These are phyloP conservation scores for Yamadazyma oceani DNA, from an alignment of 1,139 yeast species.

Conservation along the genomic window DNA sequence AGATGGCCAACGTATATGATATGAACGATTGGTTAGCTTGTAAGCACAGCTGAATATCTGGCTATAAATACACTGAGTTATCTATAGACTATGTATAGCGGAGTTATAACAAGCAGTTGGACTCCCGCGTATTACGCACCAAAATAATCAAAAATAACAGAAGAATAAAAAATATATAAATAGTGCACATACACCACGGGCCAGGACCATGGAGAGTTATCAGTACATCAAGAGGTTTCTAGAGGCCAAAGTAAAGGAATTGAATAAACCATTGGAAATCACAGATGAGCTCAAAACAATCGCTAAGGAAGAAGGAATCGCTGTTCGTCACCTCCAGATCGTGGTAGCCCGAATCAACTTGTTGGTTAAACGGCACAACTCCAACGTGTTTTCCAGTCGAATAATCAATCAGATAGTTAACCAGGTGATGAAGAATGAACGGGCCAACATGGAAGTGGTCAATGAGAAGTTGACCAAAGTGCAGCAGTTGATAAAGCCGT, in stretches of 20 bases:
- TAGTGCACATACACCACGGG: no score
- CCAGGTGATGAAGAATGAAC: conserved; percentile 37
- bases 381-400: conserved; percentile 28
- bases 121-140: no score
- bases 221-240: conserved; percentile 32
- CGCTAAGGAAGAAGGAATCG: conserved; percentile 17
- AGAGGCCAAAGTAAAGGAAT: conserved; percentile 25
- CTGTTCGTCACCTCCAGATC: conserved; percentile 22
- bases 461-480: conserved; percentile 27
- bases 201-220: conserved; percentile 13
- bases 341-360: conserved; percentile 29
- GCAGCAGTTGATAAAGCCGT: conserved; percentile 27
- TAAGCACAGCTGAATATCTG: no score
- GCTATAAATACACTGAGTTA: no score
- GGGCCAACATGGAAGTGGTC: conserved; percentile 27
- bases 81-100: no score
- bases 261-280: conserved; percentile 26
- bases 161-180: no score
- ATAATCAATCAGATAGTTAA: conserved; percentile 37
- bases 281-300: conserved; percentile 16
- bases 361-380: conserved; percentile 29
- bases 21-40: no score
- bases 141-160: no score
- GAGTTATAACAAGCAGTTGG: no score
- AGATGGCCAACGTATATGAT: no score